Percentiles rank a stretch among this genome's conserved stretches.
Evolutionary conservation across 2,329 filamentous ascomycete genomes (phyloP).

Genomic region (Colletotrichum sp.): DNA sequence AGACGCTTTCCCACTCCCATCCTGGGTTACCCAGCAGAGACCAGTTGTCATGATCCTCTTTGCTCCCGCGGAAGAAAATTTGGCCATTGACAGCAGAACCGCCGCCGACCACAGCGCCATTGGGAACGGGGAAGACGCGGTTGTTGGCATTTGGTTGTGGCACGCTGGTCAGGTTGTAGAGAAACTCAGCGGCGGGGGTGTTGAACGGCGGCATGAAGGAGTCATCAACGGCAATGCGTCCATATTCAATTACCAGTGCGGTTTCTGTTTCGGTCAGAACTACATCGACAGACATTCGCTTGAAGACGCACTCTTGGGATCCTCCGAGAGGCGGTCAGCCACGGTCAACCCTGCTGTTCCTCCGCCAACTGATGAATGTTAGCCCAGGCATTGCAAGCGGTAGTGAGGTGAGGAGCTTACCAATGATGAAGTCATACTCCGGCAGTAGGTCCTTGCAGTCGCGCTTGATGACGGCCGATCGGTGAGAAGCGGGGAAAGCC

Average conservation of each 20-base stretch:
- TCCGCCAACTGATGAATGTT: background rate
- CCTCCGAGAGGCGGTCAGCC: background rate
- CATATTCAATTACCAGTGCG: background rate
- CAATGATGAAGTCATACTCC: background rate
- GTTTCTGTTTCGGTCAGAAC: background rate
- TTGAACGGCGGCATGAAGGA: background rate
- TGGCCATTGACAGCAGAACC: background rate
- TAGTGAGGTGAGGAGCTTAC: background rate
- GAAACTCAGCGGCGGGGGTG: background rate
- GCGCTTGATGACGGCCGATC: background rate
- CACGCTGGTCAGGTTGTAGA: background rate
- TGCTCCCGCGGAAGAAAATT: background rate
- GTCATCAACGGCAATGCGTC: background rate
- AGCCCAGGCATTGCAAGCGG: background rate
- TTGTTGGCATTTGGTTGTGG: background rate
- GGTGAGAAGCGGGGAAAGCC: background rate
- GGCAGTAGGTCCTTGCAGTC: background rate
- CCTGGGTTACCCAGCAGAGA: background rate
- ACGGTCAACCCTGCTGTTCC: background rate
- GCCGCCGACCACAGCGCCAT: background rate
- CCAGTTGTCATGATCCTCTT: background rate
- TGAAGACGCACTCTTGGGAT: background rate
- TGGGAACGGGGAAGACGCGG: background rate
- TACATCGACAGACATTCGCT: background rate
- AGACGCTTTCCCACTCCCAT: background rate